phyloP scores from a whole-genome alignment of 176 grass and related monocot species.

The Rhipidocladum racemiflorum region DNA sequence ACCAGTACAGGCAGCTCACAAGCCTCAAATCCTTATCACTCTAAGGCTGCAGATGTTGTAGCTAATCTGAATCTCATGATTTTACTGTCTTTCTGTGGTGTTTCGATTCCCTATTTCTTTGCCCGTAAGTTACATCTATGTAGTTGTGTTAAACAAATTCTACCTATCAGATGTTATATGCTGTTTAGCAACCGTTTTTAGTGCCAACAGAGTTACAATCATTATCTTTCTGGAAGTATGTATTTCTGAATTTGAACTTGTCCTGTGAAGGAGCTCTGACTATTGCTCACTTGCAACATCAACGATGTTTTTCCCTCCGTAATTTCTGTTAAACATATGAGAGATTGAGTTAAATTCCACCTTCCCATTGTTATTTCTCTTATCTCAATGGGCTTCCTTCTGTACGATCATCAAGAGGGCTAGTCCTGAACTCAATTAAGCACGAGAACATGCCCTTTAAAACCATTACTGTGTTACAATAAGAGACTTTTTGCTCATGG shows the following conservation, averaged over 20 bases:
- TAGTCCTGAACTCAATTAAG: constrained; percentile 16
- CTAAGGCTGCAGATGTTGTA: constrained; percentile 21
- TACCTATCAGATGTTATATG: neutral
- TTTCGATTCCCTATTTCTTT: constrained; percentile 7
- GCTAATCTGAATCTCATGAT: constrained; percentile 15
- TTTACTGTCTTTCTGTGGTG: neutral
- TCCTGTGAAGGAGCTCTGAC: constrained; percentile 1
- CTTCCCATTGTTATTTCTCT: neutral
- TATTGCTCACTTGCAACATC: constrained; percentile 6
- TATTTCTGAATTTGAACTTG: neutral
- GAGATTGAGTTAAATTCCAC: neutral
- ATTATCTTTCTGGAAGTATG: neutral
- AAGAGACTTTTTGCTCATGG: neutral
- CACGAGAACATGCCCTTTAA: neutral
- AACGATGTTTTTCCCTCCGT: neutral
- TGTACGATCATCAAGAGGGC: constrained; percentile 1
- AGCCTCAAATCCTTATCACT: neutral
- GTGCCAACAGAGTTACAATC: neutral
- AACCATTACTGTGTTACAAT: neutral
- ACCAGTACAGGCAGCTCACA: neutral
- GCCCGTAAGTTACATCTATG: constrained; percentile 1
- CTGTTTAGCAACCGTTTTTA: neutral
- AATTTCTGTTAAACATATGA: constrained; percentile 5
- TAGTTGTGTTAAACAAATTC: neutral
- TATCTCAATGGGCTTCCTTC: neutral